Base-by-base conservation (phyloP, 2,329 filamentous ascomycete species). In the Herpomyces periplanetae region DNA sequence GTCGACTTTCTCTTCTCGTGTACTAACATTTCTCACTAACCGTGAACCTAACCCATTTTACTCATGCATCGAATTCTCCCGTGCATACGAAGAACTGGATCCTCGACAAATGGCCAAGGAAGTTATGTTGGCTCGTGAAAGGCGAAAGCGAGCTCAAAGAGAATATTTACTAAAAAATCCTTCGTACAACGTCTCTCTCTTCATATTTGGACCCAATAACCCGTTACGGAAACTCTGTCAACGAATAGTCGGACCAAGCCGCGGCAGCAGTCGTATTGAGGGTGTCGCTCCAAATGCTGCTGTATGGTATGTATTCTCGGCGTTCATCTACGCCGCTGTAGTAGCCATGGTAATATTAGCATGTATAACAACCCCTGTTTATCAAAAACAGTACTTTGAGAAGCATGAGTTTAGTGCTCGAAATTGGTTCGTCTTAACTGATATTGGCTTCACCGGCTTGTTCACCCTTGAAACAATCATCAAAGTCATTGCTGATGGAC, bases 301-400 rank as follows among this genome's bases (percentile, higher is more conserved):
- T 3, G 49, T 80, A 5, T 96, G 80, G 73, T 88, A 87, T 34
- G 45, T 55, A 1, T 85, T 91, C 35, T 88, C 80, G 1, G 68
- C 69, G 3, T 64, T 96, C 30, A 66, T 91, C 21, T 96, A 96
- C 35, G 58, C 63, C 10, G 64, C 68, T 7, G 88, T 96, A 25
- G 66, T 91, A 16, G 66, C 69, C 19, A 96, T 96, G 84, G 80
- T 96, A n/a, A 40, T 88, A 17, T 50, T 96, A 19, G 80, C 80
- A 12, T 96, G 75, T 32, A 49, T 91, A 19, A 87, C 73, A 1
- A 96, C 80, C 2, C 80, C 80, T 1, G 44, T 96, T 8, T 96
- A 84, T 34, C 80, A 96, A 34, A 69, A 64, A 34, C 50, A 71
- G 28, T 84, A 88, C 32, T 75, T 73, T 29, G 36, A 51, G 20